Conservation (phyloP, 257 asterid genomes). For the Petrea volubilis region DNA sequence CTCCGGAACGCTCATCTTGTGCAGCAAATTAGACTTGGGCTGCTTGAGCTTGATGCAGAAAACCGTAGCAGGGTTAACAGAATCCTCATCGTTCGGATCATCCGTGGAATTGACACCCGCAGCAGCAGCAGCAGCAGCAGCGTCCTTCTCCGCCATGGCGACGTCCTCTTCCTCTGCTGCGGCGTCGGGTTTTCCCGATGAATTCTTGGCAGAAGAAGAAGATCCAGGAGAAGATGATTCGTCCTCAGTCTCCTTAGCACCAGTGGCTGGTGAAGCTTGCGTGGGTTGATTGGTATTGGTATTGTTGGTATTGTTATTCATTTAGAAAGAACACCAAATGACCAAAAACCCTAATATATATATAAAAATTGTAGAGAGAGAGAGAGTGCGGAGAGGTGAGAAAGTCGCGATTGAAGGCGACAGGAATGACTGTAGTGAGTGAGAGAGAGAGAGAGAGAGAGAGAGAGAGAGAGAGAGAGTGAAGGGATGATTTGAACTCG, state of each 20-base stretch:
- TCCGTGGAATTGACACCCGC: constrained; percentile 38
- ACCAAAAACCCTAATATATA: constrained; percentile 61
- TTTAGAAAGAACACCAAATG: constrained; percentile 38
- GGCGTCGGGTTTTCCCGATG: constrained; percentile 37
- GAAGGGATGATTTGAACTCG: constrained; percentile 1
- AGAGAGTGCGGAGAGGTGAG: constrained; percentile 47
- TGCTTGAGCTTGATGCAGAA: constrained; percentile 83
- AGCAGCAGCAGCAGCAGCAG: constrained; percentile 29
- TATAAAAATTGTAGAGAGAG: constrained; percentile 21
- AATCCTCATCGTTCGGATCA: constrained; percentile 67
- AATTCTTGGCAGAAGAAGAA: constrained; percentile 32
- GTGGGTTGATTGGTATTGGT: constrained; percentile 43
- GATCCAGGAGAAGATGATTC: constrained; percentile 51
- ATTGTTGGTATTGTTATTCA: constrained; percentile 53
- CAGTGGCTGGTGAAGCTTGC: constrained; percentile 38
- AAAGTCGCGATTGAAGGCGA: constrained; percentile 95
- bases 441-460: constrained; percentile 38
- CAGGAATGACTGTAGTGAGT: constrained; percentile 74
- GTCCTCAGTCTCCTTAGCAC: constrained; percentile 47
- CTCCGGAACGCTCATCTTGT: constrained; percentile 98
- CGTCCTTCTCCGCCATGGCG: constrained; percentile 56
- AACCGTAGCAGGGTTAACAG: constrained; percentile 61
- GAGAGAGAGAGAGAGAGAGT: constrained; percentile 37
- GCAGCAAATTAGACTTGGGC: constrained; percentile 73
- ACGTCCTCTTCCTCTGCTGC: constrained; percentile 41